phyloP scores from a whole-genome alignment of 192 early-diverging fungal genomes.

The Coemansia sp. region DNA sequence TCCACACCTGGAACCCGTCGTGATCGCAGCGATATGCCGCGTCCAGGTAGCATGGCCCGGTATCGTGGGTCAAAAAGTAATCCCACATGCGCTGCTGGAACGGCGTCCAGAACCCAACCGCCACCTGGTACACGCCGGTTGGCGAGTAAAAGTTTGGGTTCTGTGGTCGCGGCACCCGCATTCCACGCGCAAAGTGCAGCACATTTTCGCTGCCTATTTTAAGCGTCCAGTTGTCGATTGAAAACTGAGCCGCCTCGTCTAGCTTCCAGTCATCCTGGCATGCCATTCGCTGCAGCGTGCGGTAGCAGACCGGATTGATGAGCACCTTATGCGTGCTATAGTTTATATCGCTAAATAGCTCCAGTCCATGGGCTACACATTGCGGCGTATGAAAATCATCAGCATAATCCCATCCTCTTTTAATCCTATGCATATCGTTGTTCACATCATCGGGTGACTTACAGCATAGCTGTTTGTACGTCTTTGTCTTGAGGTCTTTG shows the following conservation, averaged over 20 bases:
- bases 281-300: slow-evolving; percentile 18
- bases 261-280: slow-evolving; percentile 10
- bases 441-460: too few species aligned
- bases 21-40: slow-evolving; percentile 13
- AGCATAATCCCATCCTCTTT: too few species aligned
- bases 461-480: neutral
- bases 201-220: slow-evolving; percentile 13
- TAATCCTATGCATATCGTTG: too few species aligned
- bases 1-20: slow-evolving; percentile 47
- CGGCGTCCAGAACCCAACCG: slow-evolving; percentile 26
- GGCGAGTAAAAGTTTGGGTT: slow-evolving; percentile 7
- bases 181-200: slow-evolving; percentile 10
- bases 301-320: slow-evolving; percentile 32
- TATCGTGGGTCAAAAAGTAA: slow-evolving; percentile 8
- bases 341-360: neutral
- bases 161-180: slow-evolving; percentile 22
- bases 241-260: slow-evolving; percentile 14
- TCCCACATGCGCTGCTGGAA: slow-evolving; percentile 39
- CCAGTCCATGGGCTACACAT: neutral
- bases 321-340: neutral
- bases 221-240: slow-evolving; percentile 29
- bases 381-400: neutral
- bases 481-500: neutral
- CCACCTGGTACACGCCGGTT: neutral
- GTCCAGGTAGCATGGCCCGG: slow-evolving; percentile 31